Base-by-base conservation (phyloP, 2,329 filamentous ascomycete species). In the Didymella arachidicola region DNA sequence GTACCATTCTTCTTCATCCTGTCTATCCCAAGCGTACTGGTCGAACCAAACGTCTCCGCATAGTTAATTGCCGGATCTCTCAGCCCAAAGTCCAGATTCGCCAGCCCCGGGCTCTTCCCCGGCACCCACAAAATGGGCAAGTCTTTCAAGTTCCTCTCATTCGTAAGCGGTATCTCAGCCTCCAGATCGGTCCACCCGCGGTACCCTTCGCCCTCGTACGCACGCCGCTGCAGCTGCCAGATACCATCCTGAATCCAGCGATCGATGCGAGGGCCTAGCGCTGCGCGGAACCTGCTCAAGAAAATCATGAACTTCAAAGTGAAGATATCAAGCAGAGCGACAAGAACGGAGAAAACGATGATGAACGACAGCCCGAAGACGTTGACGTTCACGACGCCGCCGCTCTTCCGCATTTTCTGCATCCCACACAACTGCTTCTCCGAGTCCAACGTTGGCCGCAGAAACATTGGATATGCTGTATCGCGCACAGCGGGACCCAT, bases 171-270 rank as follows among this genome's bases (percentile, higher is more conserved):
- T 6, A 66, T 56, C 18, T 69, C 65, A 3, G 64, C 57, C 6
- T 65, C 63, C 14, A 68, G 27, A 47, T 62, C 48, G 0, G 56
- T 42, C 67, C 67, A 69, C 0, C 3, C 7, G 4, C 59, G 58
- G 7, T 65, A 54, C 7, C 57, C 61, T 39, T 65, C 51, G 10
- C 60, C 65, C 38, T 71, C 67, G 50, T 68, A 67, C 1, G 66
- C 69, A n/a, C 69, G 60, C 4, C 67, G 61, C 39, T 72, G 69
- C 1, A 71, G 54, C 22, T 72, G 68, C 48, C 65, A 67, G 1
- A 72, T 39, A 12, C 69, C 69, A 32, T 72, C 68, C 53, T 71
- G 67, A 16, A 70, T 63, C 69, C 69, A 71, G 26, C 68, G 57
- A 6, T 68, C 68, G 34, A 71, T 63, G 16, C 64, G 60, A 0